These are phyloP conservation scores for Phytophthora sansomeana DNA, from an alignment of 352 stramenopile genomes.

Conservation along the genomic window DNA sequence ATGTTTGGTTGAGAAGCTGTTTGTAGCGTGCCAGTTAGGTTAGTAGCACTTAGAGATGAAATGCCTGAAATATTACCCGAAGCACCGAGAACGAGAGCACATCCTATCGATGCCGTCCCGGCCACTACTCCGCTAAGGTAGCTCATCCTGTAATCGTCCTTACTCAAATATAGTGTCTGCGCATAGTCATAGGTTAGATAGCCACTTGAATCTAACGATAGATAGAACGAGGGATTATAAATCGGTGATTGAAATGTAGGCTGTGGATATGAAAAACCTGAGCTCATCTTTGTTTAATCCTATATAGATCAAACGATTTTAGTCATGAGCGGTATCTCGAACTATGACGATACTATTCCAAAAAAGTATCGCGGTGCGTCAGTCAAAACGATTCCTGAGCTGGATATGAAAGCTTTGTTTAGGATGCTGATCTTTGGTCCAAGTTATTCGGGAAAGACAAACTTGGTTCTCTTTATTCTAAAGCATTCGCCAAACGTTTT, in stretches of 20 bases:
- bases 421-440: slow-evolving; percentile 12
- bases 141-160: slow-evolving; percentile 10
- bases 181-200: slow-evolving; percentile 14
- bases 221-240: no score
- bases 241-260: no score
- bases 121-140: background rate
- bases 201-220: background rate
- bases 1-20: no score
- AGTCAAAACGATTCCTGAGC: background rate
- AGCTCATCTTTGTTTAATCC: slow-evolving; percentile 5
- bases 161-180: slow-evolving; percentile 3
- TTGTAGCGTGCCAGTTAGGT: no score
- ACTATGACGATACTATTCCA: slow-evolving; percentile 1
- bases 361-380: slow-evolving; percentile 1
- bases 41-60: no score
- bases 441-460: no score
- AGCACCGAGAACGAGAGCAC: background rate
- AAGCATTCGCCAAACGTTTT: no score
- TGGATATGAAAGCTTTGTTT: slow-evolving; percentile 7
- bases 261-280: no score
- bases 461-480: no score
- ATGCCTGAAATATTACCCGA: no score
- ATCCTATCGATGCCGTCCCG: background rate
- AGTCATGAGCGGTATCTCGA: slow-evolving; percentile 13
- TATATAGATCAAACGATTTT: slow-evolving; percentile 12